Percentiles rank a stretch among this genome's conserved stretches.
phyloP scores from a whole-genome alignment of 2,329 filamentous ascomycete genomes.

The Fusarium coffeatum region DNA sequence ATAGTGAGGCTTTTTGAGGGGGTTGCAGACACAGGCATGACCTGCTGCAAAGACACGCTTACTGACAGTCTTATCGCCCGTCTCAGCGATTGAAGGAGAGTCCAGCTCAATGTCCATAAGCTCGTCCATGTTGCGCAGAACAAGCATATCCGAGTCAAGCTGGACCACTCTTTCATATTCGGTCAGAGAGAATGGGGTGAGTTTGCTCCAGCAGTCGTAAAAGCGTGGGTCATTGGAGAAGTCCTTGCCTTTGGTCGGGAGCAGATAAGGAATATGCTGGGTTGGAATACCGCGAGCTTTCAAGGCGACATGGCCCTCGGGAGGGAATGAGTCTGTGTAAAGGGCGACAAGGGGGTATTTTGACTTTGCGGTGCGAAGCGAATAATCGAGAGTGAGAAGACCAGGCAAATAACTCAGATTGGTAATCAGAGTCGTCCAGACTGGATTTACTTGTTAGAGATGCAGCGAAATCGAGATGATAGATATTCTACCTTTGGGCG shows the following conservation, averaged over 20 bases:
- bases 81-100: conserved; percentile 47
- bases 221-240: conserved; percentile 85
- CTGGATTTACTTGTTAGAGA: conserved; percentile 55
- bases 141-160: conserved; percentile 90
- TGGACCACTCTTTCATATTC: conserved; percentile 85
- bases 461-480: neutral
- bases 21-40: conserved; percentile 90
- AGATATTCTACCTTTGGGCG: conserved; percentile 52
- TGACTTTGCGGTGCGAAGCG: conserved; percentile 72
- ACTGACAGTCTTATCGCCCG: conserved; percentile 48
- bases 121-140: conserved; percentile 88
- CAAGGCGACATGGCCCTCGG: conserved; percentile 75
- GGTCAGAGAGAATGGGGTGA: conserved; percentile 79
- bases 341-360: conserved; percentile 84
- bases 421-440: conserved; percentile 90
- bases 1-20: conserved; percentile 81
- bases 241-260: conserved; percentile 73
- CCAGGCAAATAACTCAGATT: conserved; percentile 85
- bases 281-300: conserved; percentile 74
- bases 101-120: conserved; percentile 86
- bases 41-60: conserved; percentile 81
- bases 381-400: conserved; percentile 83
- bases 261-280: conserved; percentile 77
- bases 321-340: conserved; percentile 82
- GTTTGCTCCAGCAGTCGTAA: conserved; percentile 91